Percentiles rank a stretch among this genome's conserved stretches.
phyloP scores from a whole-genome alignment of 352 stramenopile genomes.

The Stramenopiles sp. region DNA sequence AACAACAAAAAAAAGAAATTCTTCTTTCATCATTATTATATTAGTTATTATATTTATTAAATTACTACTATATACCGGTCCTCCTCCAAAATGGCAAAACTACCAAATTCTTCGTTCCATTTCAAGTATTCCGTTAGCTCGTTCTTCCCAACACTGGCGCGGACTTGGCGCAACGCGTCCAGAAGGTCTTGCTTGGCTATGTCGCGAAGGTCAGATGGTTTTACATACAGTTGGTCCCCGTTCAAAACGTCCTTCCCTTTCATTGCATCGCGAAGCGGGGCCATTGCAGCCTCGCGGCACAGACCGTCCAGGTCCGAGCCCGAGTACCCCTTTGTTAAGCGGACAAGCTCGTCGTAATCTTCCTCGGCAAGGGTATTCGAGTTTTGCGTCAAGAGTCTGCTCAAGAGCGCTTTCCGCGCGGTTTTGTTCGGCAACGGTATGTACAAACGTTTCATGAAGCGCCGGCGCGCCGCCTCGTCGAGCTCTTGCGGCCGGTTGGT shows the following conservation, averaged over 20 bases:
- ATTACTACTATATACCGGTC: no score
- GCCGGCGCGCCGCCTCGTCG: constrained; percentile 55
- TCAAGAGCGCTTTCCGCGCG: constrained; percentile 48
- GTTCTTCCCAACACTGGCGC: constrained; percentile 73
- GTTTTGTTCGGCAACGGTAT: constrained; percentile 34
- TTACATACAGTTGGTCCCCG: no score
- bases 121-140: constrained; percentile 75
- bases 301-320: constrained; percentile 91
- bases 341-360: constrained; percentile 65
- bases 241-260: no score
- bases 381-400: constrained; percentile 71
- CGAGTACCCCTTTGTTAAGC: constrained; percentile 71
- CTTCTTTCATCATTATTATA: no score
- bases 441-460: constrained; percentile 62
- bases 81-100: no score
- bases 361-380: constrained; percentile 52
- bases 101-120: constrained; percentile 80
- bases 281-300: constrained; percentile 73
- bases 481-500: constrained; percentile 60
- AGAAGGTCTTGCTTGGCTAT: no score
- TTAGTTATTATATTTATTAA: no score
- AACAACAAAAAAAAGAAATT: no score
- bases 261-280: constrained; percentile 56
- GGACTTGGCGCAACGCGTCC: no score
- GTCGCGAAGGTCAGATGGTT: no score